These are phyloP conservation scores for Talaromyces sp. DNA, from an alignment of 2,329 filamentous ascomycete genomes.

Conservation along the genomic window DNA sequence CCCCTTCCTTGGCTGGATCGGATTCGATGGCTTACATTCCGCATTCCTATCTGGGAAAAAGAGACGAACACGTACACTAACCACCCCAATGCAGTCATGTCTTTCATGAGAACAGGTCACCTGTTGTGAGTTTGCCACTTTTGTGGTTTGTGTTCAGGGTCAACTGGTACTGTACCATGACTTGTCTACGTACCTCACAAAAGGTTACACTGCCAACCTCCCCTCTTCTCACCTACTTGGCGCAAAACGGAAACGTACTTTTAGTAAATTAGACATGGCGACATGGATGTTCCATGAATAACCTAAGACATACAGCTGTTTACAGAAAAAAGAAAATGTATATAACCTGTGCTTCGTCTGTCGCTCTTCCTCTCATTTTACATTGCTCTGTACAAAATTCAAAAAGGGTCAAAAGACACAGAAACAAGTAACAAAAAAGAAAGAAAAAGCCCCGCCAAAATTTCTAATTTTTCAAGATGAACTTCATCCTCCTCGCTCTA, in stretches of 20 bases:
- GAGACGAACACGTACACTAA: not conserved
- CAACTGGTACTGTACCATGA: not conserved
- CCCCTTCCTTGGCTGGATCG: not conserved
- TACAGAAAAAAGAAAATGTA: not conserved
- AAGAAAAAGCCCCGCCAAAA: too few relatives aligned
- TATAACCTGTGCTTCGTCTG: not conserved
- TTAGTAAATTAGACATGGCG: not conserved
- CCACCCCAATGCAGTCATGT: too few relatives aligned
- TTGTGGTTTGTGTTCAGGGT: not conserved
- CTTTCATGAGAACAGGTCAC: not conserved
- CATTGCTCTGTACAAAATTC: not conserved
- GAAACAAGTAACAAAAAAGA: too few relatives aligned
- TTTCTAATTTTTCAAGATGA: not conserved
- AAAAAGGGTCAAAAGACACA: too few relatives aligned
- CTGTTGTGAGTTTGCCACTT: not conserved
- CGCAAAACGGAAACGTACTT: not conserved
- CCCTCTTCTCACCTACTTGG: not conserved
- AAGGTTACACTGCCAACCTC: not conserved
- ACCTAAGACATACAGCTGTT: not conserved
- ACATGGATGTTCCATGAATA: not conserved
- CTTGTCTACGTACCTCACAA: not conserved
- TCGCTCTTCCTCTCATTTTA: not conserved
- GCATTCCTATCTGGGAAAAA: not conserved
- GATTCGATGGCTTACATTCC: not conserved
- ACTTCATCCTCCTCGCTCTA: slow-evolving; percentile 11